Evolutionary conservation across 176 grass and related monocot species (phyloP), one percentile per base, ranked within the genome.

Genomic region (Phoenix dactylifera): DNA sequence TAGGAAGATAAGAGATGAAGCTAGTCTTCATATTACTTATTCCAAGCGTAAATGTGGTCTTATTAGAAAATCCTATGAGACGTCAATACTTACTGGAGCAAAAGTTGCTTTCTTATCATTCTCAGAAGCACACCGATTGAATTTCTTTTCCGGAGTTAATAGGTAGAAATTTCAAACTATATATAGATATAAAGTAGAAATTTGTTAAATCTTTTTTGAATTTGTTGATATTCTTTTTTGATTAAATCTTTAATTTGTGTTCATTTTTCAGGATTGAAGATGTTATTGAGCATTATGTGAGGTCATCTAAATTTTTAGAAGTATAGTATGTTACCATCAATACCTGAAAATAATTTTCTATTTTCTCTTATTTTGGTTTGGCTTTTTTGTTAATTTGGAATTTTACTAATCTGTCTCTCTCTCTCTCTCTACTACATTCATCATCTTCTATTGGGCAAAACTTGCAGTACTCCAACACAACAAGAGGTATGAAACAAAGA

Each of bases 1-100:
- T 18, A 7, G 25, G n/a, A 60, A 32, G 58, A 35, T 60, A n/a
- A 17, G 12, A 28, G 26, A 60, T 25, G 5, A 17, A 16, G 12
- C 58, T 35, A 60, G 58, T 24, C 58, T 60, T 35, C 58, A 60
- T 25, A 30, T 60, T 60, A 60, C 58, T 18, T 60, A 60, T 17
- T 60, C 58, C 6, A 60, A 60, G 58, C 58, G 58, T 35, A 60
- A 60, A n/a, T 28, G 9, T 35, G 58, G 26, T 60, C 58, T 60
- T 18, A 19, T 60, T 9, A 32, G 29, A 26, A 60, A 60, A 17
- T 29, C 29, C 3, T 60, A 35, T 19, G 58, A 60, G 26, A 35
- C 35, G 15, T 60, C 26, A 6, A 17, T 60, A 26, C 26, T 60
- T 3, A 30, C 5, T 12, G 26, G n/a, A 9, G 26, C 29, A 17